Evolutionary conservation across 352 stramenopile species (phyloP), one percentile per base, ranked within the genome.

Genomic region (Phytophthora fragariaefolia): DNA sequence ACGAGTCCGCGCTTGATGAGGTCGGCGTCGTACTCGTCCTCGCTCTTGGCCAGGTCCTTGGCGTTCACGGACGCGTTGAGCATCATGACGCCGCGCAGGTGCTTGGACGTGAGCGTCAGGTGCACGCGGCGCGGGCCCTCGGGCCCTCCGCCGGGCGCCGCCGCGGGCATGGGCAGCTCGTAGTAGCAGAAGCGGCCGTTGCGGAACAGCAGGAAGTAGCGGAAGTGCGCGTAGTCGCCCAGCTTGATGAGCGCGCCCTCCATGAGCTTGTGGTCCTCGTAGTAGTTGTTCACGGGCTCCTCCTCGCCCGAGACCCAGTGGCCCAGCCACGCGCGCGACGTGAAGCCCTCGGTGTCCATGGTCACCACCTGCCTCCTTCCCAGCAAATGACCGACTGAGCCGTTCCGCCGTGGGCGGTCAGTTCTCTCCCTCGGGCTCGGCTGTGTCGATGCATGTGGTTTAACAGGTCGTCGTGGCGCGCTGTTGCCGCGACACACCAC

Each of bases 161-260:
- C 54, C 4, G 77, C 64, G 18, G 80, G 79, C 66, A 95, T 87
- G 17, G 85, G 83, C 51, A 95, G 70, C 66, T 95, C 87, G 66
- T 95, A 95, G 74, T 95, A 95, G 78, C 86, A 93, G 63, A 95
- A 90, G 49, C 85, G 80, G 28, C 87, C 87, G 48, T 92, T 93
- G 57, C 85, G 82, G 63, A 84, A 93, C 6, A 95, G 83, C 48
- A 93, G 55, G 57, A 95, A 95, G 71, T 95, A 95, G 17, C 87
- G 85, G 60, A 91, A 95, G 58, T 93, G 87, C 71, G 87, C 85
- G 66, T 95, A 95, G 66, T 95, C 87, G 56, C 87, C 87, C 30
- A 92, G 70, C 64, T 95, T 95, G 66, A 95, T 95, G 38, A 95
- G 80, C 48, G 87, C 79, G 20, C 87, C 87, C 48, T 95, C 87